Evolutionary conservation across 495 filamentous ascomycete species (phyloP).

Genomic region (Jackrogersella minutella): DNA sequence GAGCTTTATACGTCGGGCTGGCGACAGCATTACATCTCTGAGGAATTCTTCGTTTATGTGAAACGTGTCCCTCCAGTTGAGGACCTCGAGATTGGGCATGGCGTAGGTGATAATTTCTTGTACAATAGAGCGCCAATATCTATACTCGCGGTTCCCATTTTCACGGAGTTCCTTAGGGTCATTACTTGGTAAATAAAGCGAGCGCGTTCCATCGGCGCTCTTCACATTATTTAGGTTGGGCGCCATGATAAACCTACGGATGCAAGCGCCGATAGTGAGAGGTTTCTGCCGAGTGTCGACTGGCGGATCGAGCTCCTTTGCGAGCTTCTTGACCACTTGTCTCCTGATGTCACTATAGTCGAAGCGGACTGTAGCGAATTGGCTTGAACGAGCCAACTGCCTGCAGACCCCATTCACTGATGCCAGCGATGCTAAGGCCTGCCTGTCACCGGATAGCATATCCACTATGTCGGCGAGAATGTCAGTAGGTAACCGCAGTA

Average conservation of each 20-base stretch:
- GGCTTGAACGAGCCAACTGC: conserved; percentile 18
- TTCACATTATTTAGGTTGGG: too few relatives aligned
- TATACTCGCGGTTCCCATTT: not conserved
- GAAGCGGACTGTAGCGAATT: conserved; percentile 5
- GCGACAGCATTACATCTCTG: not conserved
- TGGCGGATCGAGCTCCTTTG: not conserved
- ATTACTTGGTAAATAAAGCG: too few relatives aligned
- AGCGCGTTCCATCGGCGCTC: too few relatives aligned
- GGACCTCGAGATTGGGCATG: not conserved
- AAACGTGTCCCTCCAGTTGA: not conserved
- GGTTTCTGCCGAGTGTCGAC: not conserved
- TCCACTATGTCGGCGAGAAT: conserved; percentile 11
- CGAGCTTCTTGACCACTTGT: not conserved
- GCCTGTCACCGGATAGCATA: not conserved
- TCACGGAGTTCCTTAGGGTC: too few relatives aligned
- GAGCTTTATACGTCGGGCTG: not conserved
- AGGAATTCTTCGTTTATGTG: not conserved
- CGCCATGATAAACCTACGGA: not conserved
- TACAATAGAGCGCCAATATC: not conserved
- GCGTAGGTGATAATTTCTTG: not conserved
- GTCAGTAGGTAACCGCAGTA: conserved; percentile 2
- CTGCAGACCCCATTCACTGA: conserved; percentile 3
- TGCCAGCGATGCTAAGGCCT: not conserved
- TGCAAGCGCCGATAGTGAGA: not conserved
- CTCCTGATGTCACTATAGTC: not conserved